Conservation (phyloP, 768 basidiomycete genomes). For the Mycena capillaripes region DNA sequence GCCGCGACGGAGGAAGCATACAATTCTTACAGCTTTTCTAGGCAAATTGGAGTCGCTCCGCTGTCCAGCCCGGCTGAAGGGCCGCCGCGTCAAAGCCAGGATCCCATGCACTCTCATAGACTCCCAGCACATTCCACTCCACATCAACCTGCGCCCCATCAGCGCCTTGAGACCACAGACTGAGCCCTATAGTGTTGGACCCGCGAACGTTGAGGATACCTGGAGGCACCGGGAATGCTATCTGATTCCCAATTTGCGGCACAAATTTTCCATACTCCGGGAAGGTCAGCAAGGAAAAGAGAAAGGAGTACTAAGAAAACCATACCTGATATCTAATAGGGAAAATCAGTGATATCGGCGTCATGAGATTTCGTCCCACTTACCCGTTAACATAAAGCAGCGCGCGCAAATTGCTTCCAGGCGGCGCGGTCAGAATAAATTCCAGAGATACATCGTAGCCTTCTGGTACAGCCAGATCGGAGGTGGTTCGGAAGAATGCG, state of each 20-base stretch:
- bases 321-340: not conserved
- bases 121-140: slow-evolving; percentile 30
- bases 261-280: slow-evolving; percentile 33
- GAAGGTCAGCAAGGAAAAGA: not conserved
- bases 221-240: slow-evolving; percentile 34
- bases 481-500: slow-evolving; percentile 71
- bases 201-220: slow-evolving; percentile 34
- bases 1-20: not conserved
- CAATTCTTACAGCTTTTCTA: slow-evolving; percentile 6
- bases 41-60: slow-evolving; percentile 20
- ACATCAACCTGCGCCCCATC: slow-evolving; percentile 25
- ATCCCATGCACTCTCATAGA: slow-evolving; percentile 30
- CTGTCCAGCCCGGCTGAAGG: slow-evolving; percentile 34
- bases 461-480: slow-evolving; percentile 59
- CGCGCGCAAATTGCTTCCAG: slow-evolving; percentile 24
- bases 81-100: slow-evolving; percentile 30
- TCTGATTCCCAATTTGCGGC: slow-evolving; percentile 32
- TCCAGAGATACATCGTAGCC: slow-evolving; percentile 54
- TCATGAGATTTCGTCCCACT: not conserved
- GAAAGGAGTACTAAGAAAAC: not conserved
- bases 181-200: slow-evolving; percentile 30
- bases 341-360: not conserved
- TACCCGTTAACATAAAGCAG: slow-evolving; percentile 35
- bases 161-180: slow-evolving; percentile 29
- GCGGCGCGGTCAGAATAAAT: slow-evolving; percentile 21